Base-by-base conservation (phyloP, 257 asterid species). In the Jacaranda mimosifolia region DNA sequence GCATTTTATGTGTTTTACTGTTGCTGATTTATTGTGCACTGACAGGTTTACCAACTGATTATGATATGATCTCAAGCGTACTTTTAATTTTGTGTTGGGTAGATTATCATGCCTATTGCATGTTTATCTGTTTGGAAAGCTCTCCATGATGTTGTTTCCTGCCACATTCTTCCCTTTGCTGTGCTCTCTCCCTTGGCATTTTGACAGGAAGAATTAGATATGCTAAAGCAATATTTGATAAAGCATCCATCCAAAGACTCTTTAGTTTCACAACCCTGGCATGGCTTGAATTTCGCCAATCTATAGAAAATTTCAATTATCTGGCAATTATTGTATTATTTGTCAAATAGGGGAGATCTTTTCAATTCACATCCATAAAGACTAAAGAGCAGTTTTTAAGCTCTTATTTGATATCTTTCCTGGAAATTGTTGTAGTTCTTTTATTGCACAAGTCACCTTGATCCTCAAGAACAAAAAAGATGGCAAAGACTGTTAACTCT, bases 1-100 rank as follows among this genome's bases (percentile, higher is more conserved):
- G 36, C 74, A 70, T 42, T 14, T 70, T 46, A 51, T 72, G n/a
- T 74, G 73, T 73, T 58, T 17, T 57, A 42, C 10, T 58, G 18
- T 38, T 66, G 43, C 74, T 74, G 60, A 75, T 18, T 17, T n/a
- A 13, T 32, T 62, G 21, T 42, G 32, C 32, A 26, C 32, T 26
- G 32, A 26, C 32, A 2, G 1, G 32, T 26, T 26, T 26, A 26
- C 32, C 32, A 26, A 26, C 32, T 26, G 32, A 26, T 26, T 26
- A 26, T 26, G 32, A 26, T 26, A 26, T 26, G 32, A 26, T 26
- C 32, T 26, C 32, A 26, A 26, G 32, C 59, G 21, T 21, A 15
- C 56, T 43, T 60, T 21, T 53, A 17, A 60, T 70, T 59, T 46
- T 40, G n/a, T 68, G 26, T 51, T 26, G 32, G 36, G 59, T 66